Conservation (phyloP, 257 asterid genomes). For the Eucommia ulmoides region DNA sequence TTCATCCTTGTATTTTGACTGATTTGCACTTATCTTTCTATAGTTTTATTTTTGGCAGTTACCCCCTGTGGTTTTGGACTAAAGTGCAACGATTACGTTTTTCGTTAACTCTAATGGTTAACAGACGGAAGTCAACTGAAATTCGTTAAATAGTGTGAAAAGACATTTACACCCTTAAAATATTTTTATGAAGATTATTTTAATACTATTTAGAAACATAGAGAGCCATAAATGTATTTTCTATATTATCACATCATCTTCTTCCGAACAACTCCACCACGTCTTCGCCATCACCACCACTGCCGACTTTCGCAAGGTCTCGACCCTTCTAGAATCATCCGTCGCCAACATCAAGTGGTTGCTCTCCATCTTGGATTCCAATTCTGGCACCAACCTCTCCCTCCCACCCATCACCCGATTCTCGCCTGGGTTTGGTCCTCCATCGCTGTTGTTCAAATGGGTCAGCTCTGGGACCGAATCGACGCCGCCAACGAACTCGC, state of each 20-base stretch:
- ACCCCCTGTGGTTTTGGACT: too few relatives aligned
- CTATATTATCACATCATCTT: conserved; percentile 30
- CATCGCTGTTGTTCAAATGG: conserved; percentile 34
- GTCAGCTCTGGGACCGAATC: conserved; percentile 19
- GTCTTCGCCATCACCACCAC: conserved; percentile 43
- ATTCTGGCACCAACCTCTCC: conserved; percentile 22
- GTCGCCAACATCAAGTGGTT: conserved; percentile 44
- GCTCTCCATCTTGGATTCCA: conserved; percentile 21
- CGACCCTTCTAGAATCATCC: conserved; percentile 23
- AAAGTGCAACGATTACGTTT: too few relatives aligned
- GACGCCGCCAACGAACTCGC: conserved; percentile 35
- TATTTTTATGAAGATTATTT: too few relatives aligned
- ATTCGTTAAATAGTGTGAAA: too few relatives aligned
- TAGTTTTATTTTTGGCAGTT: too few relatives aligned
- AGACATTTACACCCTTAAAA: too few relatives aligned
- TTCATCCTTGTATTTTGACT: too few relatives aligned
- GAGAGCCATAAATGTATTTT: too few relatives aligned
- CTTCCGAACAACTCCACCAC: conserved; percentile 39
- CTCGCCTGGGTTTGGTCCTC: conserved; percentile 49
- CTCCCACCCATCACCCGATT: conserved; percentile 32
- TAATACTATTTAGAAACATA: too few relatives aligned
- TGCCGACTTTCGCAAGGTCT: conserved; percentile 33
- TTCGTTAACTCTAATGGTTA: too few relatives aligned
- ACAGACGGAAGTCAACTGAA: too few relatives aligned
- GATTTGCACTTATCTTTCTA: too few relatives aligned